phyloP scores from a whole-genome alignment of 2,329 filamentous ascomycete species.

The Helotiales sp. region DNA sequence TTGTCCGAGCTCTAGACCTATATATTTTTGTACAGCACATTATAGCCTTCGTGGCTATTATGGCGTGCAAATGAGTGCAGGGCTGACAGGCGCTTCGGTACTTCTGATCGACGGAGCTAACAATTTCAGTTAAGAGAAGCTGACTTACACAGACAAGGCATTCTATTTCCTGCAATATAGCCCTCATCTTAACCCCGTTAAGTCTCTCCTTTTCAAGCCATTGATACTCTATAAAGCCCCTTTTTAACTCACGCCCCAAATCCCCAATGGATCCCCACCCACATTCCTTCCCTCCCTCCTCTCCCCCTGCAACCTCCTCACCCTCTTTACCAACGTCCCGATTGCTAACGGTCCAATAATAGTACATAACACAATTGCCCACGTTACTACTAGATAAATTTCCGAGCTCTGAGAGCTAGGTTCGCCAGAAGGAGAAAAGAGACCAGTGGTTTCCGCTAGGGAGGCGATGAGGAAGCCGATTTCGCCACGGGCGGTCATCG shows the following conservation, averaged over 20 bases:
- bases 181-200: too few species aligned
- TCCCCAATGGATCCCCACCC: neutral
- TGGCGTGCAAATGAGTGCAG: too few species aligned
- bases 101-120: too few species aligned
- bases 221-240: too few species aligned
- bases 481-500: conserved; percentile 80
- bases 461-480: conserved; percentile 79
- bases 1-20: too few species aligned
- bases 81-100: too few species aligned
- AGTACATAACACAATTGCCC: conserved; percentile 63
- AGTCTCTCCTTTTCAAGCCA: too few species aligned
- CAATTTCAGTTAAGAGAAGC: too few species aligned
- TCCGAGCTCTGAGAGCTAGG: conserved; percentile 35
- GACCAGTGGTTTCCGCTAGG: conserved; percentile 60
- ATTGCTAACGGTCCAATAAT: conserved; percentile 54
- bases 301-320: conserved; percentile 1
- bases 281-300: conserved; percentile 1
- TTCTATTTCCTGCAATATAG: too few species aligned
- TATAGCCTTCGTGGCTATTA: too few species aligned
- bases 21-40: too few species aligned
- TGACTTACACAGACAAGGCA: too few species aligned
- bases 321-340: conserved; percentile 47
- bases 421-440: conserved; percentile 21
- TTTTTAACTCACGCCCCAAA: neutral
- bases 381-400: conserved; percentile 57